Evolutionary conservation across 805 yeast species (phyloP), one percentile per base, ranked within the genome.

Genomic region (Candida maesae): DNA sequence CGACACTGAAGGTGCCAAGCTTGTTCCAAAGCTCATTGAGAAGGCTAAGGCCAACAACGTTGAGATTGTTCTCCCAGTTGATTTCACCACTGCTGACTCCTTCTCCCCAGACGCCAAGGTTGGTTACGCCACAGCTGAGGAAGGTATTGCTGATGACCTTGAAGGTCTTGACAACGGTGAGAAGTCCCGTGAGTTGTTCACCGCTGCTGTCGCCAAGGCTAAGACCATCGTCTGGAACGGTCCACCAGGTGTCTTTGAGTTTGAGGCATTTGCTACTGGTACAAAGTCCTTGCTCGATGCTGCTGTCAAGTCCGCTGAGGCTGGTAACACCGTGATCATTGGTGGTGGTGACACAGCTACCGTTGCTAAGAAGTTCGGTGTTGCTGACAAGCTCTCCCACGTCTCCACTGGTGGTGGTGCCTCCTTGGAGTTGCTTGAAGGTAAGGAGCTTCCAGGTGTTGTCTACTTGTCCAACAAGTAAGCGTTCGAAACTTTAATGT

Each of bases 391-490:
- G 78, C 79, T 93, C 62, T 88, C 97, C 39, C 99, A 93, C 71
- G 96, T 93, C 56, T 91, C 98, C 56, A 93, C 99, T 51, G 99
- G 99, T 74, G 99, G 99, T 74, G 99, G 99, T 79, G 99, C 99
- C 56, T 91, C 98, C 51, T 80, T 93, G 67, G 99, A 93, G 75
- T 83, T 93, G 66, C 81, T 93, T 66, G 99, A 93, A 78, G 99
- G 99, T 74, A 93, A 93, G 81, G 93, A 77, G 59, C 79, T 93
- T 61, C 99, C 99, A 61, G 99, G 99, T 81, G 98, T 93, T 58
- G 81, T 76, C 63, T 95, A 90, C 71, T 81, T 90, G 60, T 81
- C 95, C 54, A 81, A 78, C 71, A 89, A 87, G 67, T 62, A 67
- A 50, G 16, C 23, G n/a, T n/a, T n/a, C n/a, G n/a, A n/a, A n/a